Evolutionary conservation across 495 filamentous ascomycete genomes (phyloP).

Genomic region (Penicillium malachiteum): DNA sequence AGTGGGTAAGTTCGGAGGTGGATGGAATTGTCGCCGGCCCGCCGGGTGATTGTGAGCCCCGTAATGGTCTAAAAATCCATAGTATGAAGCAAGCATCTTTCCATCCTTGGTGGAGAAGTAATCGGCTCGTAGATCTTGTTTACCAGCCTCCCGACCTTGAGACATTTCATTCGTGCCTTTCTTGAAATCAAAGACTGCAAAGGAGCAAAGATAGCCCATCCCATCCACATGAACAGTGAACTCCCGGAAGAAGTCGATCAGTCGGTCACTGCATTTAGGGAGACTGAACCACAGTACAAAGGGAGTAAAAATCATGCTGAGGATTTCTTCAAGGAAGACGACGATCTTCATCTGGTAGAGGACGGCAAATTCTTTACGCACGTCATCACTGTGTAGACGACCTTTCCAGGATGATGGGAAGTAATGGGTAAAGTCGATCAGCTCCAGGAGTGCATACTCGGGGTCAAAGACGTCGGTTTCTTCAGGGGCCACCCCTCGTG

Average conservation of each 20-base stretch:
- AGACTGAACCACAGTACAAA: conserved; percentile 85
- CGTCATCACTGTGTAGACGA: conserved; percentile 84
- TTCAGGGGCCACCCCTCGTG: conserved; percentile 76
- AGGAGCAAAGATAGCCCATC: conserved; percentile 91
- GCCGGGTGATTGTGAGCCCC: conserved; percentile 61
- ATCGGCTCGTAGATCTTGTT: conserved; percentile 73
- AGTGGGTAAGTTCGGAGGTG: conserved; percentile 74
- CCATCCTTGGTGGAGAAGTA: conserved; percentile 94
- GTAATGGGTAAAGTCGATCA: conserved; percentile 91
- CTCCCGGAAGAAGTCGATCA: conserved; percentile 97
- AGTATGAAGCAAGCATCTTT: conserved; percentile 95
- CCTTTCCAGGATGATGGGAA: conserved; percentile 83
- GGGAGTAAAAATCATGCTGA: conserved; percentile 89
- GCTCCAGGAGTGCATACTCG: conserved; percentile 79
- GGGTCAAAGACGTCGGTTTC: conserved; percentile 91
- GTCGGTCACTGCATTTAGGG: conserved; percentile 84
- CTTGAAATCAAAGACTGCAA: conserved; percentile 97
- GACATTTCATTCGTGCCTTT: conserved; percentile 64
- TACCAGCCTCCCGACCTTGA: conserved; percentile 28
- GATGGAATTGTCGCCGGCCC: conserved; percentile 59
- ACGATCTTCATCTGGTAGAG: conserved; percentile 86
- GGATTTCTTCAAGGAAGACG: conserved; percentile 88
- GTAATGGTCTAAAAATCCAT: conserved; percentile 91
- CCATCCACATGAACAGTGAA: conserved; percentile 97
- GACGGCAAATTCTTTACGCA: conserved; percentile 76